phyloP scores from a whole-genome alignment of 805 yeast species.

The Candida sakaeoensis region DNA sequence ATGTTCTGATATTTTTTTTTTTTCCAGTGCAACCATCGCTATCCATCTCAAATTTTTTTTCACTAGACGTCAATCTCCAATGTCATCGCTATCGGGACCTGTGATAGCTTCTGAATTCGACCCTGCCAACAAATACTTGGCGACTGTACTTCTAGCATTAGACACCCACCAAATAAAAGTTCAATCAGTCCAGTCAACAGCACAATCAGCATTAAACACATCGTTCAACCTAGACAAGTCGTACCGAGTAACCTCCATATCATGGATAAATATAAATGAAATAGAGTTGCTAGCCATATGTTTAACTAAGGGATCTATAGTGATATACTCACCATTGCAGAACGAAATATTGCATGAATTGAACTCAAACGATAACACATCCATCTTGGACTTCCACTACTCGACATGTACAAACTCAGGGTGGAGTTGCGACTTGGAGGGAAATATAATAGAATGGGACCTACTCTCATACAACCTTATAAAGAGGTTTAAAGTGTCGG shows the following conservation, averaged over 20 bases:
- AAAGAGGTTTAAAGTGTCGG: constrained; percentile 42
- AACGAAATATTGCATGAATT: constrained; percentile 55
- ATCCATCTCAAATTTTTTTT: constrained; percentile 5
- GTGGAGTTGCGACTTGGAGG: constrained; percentile 60
- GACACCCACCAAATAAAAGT: constrained; percentile 70
- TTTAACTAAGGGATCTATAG: constrained; percentile 58
- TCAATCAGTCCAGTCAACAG: constrained; percentile 41
- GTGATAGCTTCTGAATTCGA: constrained; percentile 52
- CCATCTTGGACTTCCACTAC: constrained; percentile 50
- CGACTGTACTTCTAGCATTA: constrained; percentile 62
- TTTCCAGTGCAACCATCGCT: neutral
- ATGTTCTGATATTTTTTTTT: constrained; percentile 1
- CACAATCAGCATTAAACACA: constrained; percentile 40
- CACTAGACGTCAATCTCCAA: neutral
- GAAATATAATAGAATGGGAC: constrained; percentile 63
- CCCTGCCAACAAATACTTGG: constrained; percentile 56
- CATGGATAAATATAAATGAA: constrained; percentile 49
- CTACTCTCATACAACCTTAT: constrained; percentile 38
- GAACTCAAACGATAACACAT: constrained; percentile 39
- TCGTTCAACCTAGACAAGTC: constrained; percentile 54
- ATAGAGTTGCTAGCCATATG: constrained; percentile 43
- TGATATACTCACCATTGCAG: constrained; percentile 65
- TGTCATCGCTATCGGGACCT: constrained; percentile 20
- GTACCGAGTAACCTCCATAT: constrained; percentile 43
- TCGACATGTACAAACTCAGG: constrained; percentile 39